A percentile compares a stretch with the other conserved stretches of the same genome.
Evolutionary conservation across 805 yeast species (phyloP).

Genomic region (Ogataea siamensis): DNA sequence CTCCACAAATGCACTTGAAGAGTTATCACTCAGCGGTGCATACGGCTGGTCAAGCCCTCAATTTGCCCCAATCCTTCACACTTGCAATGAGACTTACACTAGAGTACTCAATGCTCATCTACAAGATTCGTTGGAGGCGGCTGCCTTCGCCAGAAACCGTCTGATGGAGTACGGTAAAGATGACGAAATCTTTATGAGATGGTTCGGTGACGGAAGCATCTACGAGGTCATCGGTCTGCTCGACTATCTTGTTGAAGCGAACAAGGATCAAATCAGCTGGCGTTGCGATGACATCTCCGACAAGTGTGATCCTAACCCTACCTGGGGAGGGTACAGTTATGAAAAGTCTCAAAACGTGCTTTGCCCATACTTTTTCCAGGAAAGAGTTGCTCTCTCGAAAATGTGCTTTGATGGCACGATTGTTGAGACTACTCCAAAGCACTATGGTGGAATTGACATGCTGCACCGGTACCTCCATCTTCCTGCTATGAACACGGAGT

Average conservation of each 20-base stretch:
- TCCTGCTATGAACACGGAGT: constrained; percentile 28
- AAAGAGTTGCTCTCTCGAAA: neutral
- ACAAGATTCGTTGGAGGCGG: constrained; percentile 3
- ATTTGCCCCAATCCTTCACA: constrained; percentile 3
- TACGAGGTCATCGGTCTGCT: constrained; percentile 1
- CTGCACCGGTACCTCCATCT: constrained; percentile 41
- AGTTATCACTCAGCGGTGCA: constrained; percentile 3
- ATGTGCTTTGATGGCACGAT: constrained; percentile 38
- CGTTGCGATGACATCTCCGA: constrained; percentile 1
- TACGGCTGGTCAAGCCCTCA: constrained; percentile 3
- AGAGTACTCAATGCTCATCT: constrained; percentile 1
- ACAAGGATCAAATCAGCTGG: neutral
- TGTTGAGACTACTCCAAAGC: constrained; percentile 28
- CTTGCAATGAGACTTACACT: constrained; percentile 3
- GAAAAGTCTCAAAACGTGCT: neutral
- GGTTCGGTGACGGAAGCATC: constrained; percentile 1
- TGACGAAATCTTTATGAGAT: neutral
- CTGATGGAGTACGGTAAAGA: constrained; percentile 1
- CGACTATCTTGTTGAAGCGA: neutral
- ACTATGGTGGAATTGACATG: constrained; percentile 37
- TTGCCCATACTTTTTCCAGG: constrained; percentile 1
- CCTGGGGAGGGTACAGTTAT: constrained; percentile 1
- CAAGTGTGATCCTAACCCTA: constrained; percentile 1
- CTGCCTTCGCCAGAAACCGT: constrained; percentile 12
- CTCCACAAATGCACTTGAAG: constrained; percentile 2